Conservation (phyloP, 2,329 filamentous ascomycete species). For the Exutisphaerella laricina region DNA sequence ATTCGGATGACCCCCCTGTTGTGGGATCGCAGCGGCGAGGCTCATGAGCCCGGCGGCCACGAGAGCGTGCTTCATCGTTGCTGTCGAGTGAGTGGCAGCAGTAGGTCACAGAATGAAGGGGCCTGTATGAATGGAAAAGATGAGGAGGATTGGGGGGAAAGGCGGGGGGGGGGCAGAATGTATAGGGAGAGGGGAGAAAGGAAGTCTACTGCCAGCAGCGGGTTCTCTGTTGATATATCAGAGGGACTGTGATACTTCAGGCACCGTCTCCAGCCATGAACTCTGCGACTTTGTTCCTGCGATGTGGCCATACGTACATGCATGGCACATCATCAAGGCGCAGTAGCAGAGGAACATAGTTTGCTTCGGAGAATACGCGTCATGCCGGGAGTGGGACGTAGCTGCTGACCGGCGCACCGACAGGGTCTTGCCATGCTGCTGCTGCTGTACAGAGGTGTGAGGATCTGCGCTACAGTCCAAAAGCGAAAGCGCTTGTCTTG, state of each 20-base stretch:
- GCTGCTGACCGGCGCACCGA: not conserved
- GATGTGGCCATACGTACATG: not conserved
- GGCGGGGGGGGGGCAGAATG: not conserved
- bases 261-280: not conserved
- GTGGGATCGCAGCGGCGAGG: constrained; percentile 15
- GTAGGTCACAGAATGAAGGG: not conserved
- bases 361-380: constrained; percentile 21
- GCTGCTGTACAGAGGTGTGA: constrained; percentile 2
- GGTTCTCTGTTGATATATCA: not conserved
- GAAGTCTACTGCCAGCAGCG: not conserved
- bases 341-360: not conserved
- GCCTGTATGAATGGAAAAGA: not conserved
- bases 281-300: not conserved
- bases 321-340: not conserved
- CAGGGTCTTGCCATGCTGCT: not conserved
- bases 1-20: constrained; percentile 7
- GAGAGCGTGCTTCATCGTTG: constrained; percentile 14
- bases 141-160: not conserved
- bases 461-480: not conserved
- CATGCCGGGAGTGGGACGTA: constrained; percentile 17
- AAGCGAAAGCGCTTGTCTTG: not conserved
- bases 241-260: not conserved
- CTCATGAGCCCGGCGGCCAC: constrained; percentile 13
- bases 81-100: not conserved
- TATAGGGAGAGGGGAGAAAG: not conserved